phyloP scores from a whole-genome alignment of 2,329 filamentous ascomycete species.

The Cladosporium sp. region DNA sequence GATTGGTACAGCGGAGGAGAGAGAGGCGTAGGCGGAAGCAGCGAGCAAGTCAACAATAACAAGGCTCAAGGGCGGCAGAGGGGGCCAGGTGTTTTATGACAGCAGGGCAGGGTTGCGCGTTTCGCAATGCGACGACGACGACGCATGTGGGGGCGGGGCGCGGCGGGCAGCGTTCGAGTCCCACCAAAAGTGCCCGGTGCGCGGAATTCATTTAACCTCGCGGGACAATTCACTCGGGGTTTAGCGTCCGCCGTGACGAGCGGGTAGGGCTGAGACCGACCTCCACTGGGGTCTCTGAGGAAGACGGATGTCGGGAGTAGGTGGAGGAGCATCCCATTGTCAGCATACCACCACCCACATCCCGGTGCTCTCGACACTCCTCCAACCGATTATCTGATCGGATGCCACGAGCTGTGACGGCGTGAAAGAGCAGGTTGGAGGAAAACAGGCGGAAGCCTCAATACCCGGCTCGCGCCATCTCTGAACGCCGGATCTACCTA shows the following conservation, averaged over 20 bases:
- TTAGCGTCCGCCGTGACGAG: not conserved
- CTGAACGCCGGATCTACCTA: constrained; percentile 1
- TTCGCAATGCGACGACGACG: not conserved
- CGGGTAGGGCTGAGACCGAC: not conserved
- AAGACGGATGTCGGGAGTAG: not conserved
- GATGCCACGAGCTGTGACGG: no score
- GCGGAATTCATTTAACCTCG: not conserved
- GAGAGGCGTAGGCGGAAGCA: not conserved
- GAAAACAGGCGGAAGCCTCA: not conserved
- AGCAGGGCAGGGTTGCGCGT: not conserved
- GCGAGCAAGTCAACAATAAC: no score
- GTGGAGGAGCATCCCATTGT: constrained; percentile 1
- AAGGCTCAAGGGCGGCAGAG: not conserved
- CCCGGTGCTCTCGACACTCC: not conserved
- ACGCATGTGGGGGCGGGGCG: not conserved
- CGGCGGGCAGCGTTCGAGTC: not conserved
- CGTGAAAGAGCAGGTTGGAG: no score
- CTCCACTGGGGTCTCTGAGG: not conserved
- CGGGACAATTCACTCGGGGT: not conserved
- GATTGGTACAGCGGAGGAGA: no score
- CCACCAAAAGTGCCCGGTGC: not conserved
- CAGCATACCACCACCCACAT: constrained; percentile 8
- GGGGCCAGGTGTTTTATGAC: not conserved
- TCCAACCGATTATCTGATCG: no score
- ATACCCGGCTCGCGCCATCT: constrained; percentile 4